phyloP scores from a whole-genome alignment of 805 yeast genomes.

The Candida nanaspora region DNA sequence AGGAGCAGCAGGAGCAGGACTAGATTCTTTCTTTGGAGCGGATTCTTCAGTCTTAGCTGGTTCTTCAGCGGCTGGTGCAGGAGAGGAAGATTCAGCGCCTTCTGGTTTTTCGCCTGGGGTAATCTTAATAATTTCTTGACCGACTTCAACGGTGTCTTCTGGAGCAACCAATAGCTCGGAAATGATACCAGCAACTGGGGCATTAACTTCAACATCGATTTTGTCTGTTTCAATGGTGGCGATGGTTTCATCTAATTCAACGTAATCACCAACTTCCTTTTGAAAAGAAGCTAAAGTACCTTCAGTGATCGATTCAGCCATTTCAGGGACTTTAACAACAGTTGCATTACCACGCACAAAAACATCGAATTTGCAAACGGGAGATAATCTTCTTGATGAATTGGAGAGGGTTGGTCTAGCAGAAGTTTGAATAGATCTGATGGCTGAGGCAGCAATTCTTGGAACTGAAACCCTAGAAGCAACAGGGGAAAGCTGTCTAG shows the following conservation, averaged over 20 bases:
- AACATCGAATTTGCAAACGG: slow-evolving; percentile 2
- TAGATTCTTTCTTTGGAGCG: slow-evolving; percentile 2
- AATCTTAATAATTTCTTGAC: slow-evolving; percentile 83
- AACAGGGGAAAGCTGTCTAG: neutral
- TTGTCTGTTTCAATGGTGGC: slow-evolving; percentile 98
- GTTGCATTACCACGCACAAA: slow-evolving; percentile 27
- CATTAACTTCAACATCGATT: slow-evolving; percentile 93
- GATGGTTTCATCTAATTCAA: slow-evolving; percentile 77
- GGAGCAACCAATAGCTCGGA: slow-evolving; percentile 74
- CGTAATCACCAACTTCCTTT: slow-evolving; percentile 82
- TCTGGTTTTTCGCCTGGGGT: slow-evolving; percentile 74
- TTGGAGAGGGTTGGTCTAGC: too few species aligned
- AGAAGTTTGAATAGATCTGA: slow-evolving; percentile 14
- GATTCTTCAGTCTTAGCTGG: too few species aligned
- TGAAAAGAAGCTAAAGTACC: slow-evolving; percentile 74
- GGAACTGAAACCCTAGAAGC: neutral
- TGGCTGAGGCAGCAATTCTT: neutral
- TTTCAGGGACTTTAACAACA: slow-evolving; percentile 85
- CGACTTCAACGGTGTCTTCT: slow-evolving; percentile 93
- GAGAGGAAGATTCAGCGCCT: slow-evolving; percentile 42
- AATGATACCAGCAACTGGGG: slow-evolving; percentile 88
- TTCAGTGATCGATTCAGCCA: slow-evolving; percentile 98
- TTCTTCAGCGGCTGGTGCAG: slow-evolving; percentile 24
- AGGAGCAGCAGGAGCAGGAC: too few species aligned
- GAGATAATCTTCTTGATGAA: too few species aligned